Base-by-base conservation (phyloP, 2,329 filamentous ascomycete genomes). In the Penicillium digitatum region DNA sequence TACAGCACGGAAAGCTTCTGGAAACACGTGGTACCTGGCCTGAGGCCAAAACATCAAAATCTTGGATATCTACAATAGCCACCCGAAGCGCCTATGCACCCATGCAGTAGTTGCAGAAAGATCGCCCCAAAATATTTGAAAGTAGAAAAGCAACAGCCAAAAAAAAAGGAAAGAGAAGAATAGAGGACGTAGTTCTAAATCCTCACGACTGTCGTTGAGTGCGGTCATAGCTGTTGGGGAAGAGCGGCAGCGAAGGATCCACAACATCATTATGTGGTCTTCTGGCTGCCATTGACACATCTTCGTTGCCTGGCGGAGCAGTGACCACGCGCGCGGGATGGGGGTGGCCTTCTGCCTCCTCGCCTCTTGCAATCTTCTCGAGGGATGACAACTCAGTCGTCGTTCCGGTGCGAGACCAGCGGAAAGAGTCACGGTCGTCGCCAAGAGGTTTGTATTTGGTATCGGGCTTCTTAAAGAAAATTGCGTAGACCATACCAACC, bases 381-480 rank as follows among this genome's bases (percentile, higher is more conserved):
- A 96, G 79, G 10, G 92, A 92, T 69, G 96, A 90, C 40, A 96
- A 82, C 75, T 96, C 92, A 4, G 91, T 95, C 3, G 87, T 83
- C 53, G 89, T 88, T 72, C 93, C 57, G 6, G 49, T 48, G 9
- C 57, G 88, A n/a, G 91, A 96, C 79, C 96, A 95, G 84, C 96
- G 95, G 77, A 96, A 96, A 12, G 92, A 96, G 49, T 90, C 90
- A 66, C 93, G 88, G 74, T 96, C 93, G 67, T 97, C 93, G 52
- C 87, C 87, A 89, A 96, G 96, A 68, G 90, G 90, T 74, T 95
- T 90, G 76, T 96, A 97, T 60, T 91, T 86, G 38, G 88, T 90
- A 69, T 96, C 91, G 24, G 93, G 93, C 75, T 96, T 95, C 82
- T 95, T 95, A 60, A 90, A 88, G 72, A 90, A 85, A 69, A 96